A percentile compares a stretch with the other conserved stretches of the same genome.
These are phyloP conservation scores for Ophiostoma ulmi DNA, from an alignment of 2,329 filamentous ascomycete species.

Conservation along the genomic window DNA sequence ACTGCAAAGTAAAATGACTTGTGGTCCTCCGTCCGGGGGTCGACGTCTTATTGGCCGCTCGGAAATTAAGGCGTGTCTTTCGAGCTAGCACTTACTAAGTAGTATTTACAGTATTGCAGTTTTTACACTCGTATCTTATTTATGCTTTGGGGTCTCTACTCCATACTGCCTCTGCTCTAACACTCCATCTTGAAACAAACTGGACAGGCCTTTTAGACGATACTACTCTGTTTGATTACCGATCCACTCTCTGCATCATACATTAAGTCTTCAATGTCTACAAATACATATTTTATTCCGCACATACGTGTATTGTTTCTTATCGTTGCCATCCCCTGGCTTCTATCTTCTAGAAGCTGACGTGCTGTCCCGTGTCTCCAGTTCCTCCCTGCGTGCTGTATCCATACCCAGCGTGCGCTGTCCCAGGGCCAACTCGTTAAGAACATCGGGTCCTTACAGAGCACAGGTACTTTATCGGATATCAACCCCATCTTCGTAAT, in stretches of 20 bases:
- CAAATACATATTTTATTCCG: no score
- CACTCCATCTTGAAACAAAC: slow-evolving; percentile 20
- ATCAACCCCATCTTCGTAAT: neutral
- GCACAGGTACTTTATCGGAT: neutral
- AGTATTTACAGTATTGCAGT: neutral
- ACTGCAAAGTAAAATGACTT: slow-evolving; percentile 22
- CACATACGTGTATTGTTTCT: no score
- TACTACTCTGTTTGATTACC: slow-evolving; percentile 24
- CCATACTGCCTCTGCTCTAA: neutral
- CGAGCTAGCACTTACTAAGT: neutral
- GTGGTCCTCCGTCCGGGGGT: slow-evolving; percentile 15
- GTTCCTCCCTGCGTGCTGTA: neutral
- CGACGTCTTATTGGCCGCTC: slow-evolving; percentile 16
- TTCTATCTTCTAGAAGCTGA: neutral
- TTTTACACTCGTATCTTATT: neutral
- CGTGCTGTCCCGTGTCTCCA: slow-evolving; percentile 21
- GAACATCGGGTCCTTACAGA: neutral
- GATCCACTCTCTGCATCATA: slow-evolving; percentile 8
- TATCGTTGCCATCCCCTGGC: neutral
- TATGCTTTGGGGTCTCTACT: neutral
- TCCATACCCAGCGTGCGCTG: neutral
- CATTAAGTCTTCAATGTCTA: no score
- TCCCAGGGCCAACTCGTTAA: neutral
- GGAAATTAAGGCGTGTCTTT: slow-evolving; percentile 22
- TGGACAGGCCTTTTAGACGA: neutral